phyloP scores from a whole-genome alignment of 2,329 filamentous ascomycete genomes.

The Anisogramma anomala region DNA sequence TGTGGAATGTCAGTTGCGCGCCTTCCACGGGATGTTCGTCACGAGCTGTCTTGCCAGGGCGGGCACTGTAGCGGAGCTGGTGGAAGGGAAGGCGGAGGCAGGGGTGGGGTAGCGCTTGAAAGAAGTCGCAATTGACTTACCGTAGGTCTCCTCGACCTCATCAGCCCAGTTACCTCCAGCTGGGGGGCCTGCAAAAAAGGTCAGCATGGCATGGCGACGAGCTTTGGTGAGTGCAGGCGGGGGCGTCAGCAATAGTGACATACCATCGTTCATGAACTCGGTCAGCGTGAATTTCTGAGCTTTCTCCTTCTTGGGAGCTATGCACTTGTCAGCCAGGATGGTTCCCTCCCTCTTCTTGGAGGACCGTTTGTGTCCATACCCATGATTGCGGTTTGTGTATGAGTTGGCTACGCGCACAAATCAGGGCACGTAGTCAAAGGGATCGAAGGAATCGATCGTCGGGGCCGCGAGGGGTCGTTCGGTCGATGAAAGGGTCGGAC shows the following conservation, averaged over 20 bases:
- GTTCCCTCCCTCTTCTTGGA: no score
- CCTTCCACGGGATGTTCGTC: no score
- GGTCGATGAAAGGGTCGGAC: background rate
- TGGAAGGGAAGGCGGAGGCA: constrained; percentile 1
- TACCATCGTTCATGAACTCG: constrained; percentile 87
- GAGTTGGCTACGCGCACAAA: constrained; percentile 33
- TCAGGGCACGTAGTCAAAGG: constrained; percentile 14
- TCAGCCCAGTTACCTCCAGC: constrained; percentile 91
- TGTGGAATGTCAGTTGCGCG: constrained; percentile 4
- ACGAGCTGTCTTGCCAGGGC: constrained; percentile 21
- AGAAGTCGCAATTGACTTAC: constrained; percentile 39
- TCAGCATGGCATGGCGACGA: constrained; percentile 20
- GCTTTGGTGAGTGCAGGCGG: constrained; percentile 11
- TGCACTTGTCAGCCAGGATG: constrained; percentile 35
- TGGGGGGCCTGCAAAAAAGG: constrained; percentile 35
- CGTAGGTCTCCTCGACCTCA: constrained; percentile 85
- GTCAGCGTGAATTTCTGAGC: constrained; percentile 94
- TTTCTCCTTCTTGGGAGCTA: constrained; percentile 89
- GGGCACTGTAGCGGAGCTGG: constrained; percentile 19
- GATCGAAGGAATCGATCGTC: constrained; percentile 1
- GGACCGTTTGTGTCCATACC: constrained; percentile 32
- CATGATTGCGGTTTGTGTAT: constrained; percentile 43
- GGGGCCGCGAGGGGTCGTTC: background rate
- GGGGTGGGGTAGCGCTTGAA: constrained; percentile 17
- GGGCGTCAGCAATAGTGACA: constrained; percentile 31